phyloP scores from a whole-genome alignment of 169 alveolate species.

The Eimeria praecox region DNA sequence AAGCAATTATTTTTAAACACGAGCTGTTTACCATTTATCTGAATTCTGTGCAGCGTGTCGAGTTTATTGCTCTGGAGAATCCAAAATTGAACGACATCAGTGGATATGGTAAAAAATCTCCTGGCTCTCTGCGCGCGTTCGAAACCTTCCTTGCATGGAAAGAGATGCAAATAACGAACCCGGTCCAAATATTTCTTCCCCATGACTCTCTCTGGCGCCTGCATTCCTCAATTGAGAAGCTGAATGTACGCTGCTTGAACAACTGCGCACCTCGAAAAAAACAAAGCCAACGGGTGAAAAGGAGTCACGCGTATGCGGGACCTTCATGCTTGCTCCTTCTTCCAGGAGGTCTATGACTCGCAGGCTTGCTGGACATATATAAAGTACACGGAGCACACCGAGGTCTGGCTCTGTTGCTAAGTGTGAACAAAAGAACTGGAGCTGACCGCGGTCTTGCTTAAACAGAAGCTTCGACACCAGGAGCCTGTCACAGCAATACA shows the following conservation, averaged over 20 bases:
- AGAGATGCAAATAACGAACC: background rate
- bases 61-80: conserved; percentile 60
- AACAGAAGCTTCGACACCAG: conserved; percentile 78
- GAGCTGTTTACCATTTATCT: conserved; percentile 29
- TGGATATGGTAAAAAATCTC: conserved; percentile 69
- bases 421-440: background rate
- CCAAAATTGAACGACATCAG: conserved; percentile 75
- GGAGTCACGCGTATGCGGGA: conserved; percentile 71
- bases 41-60: conserved; percentile 55
- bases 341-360: conserved; percentile 76
- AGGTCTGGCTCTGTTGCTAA: background rate
- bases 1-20: background rate
- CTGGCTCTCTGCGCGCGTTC: conserved; percentile 40
- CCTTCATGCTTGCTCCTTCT: conserved; percentile 62
- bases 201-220: conserved; percentile 80
- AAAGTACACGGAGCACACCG: background rate
- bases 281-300: conserved; percentile 81
- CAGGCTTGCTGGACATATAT: conserved; percentile 46
- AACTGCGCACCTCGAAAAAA: conserved; percentile 71
- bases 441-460: conserved; percentile 78
- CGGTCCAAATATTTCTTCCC: conserved; percentile 76
- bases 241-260: too few relatives aligned
- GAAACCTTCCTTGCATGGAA: background rate
- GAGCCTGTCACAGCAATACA: conserved; percentile 41
- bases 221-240: background rate